Base-by-base conservation (phyloP, 352 stramenopile genomes). In the Globisporangium ultimum region DNA sequence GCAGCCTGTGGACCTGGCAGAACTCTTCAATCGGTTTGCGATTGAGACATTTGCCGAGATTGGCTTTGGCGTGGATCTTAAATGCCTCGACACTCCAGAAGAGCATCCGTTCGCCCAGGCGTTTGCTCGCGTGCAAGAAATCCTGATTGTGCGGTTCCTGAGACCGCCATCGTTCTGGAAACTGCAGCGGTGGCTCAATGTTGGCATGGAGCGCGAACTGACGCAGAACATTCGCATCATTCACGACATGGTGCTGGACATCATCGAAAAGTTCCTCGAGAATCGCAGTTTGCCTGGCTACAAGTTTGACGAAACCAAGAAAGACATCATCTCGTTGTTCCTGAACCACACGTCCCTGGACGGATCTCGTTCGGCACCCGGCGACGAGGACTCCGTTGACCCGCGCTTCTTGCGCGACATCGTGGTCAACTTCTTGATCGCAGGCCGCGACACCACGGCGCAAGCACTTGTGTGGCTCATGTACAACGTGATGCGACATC, bases 381-480 rank as follows among this genome's bases (percentile, higher is more conserved):
- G 12, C 10, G 58, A 55, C 17, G 24, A 66, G 14, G 56, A 36
- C 28, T 36, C 28, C 28, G 8, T 77, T 22, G 42, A 74, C 55
- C 66, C 69, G 10, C 52, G 62, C 6, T 63, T 76, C 21, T 56
- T 91, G 40, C 75, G 78, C 7, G 71, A 91, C 52, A 80, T 93
- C 34, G 71, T 85, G 9, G 63, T 93, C 14, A 82, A 75, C n/a
- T 83, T 89, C 21, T 65, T 93, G 34, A 78, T 93, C 43, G 82
- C 78, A 22, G 84, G 82, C 22, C 67, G 80, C 6, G 82, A 93
- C 59, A 91, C 84, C 10, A 89, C 80, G 21, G 76, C 78, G 0
- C 74, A 79, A 47, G 69, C 74, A 13, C 70, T 93, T 48, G 59
- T 62, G 18, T 93, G 84, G 82, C 64, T 78, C 38, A 60, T 88